Evolutionary conservation across 2,329 filamentous ascomycete genomes (phyloP), one percentile per base, ranked within the genome.

Genomic region (Colletotrichum tropicale): DNA sequence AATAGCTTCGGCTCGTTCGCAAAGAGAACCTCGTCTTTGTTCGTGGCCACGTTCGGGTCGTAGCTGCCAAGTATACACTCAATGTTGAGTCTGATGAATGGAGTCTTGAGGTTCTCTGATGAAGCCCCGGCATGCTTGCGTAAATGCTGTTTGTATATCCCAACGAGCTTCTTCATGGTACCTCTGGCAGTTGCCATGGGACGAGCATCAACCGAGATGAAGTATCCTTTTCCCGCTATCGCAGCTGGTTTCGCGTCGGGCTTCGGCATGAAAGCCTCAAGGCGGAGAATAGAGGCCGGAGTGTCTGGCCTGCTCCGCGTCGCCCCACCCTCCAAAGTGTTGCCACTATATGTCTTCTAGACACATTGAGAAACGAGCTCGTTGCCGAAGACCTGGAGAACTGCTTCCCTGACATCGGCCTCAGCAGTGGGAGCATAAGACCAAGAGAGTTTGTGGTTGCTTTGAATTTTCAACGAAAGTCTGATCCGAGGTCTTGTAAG

Each of bases 1-100:
- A 91, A 77, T 0, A 91, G 60, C 3, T 69, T 65, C 3, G 82
- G 64, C 76, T 92, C 89, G 66, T 94, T 86, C 6, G 86, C 86
- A 80, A 96, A 95, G 1, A 95, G 80, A 3, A 96, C 88, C 79
- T 95, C 91, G 72, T 95, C 91, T 81, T 96, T 96, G 5, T 91
- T 87, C 5, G 94, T 91, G 75, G 95, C 92, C 8, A 96, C 83
- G 78, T 96, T 96, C 2, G 89, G 87, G 83, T 96, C 94, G 79
- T 96, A 96, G 74, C 87, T 92, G 32, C 88, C 88, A 1, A 85
- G 81, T 0, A 91, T 89, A 79, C 93, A 96, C 16, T 81, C 82
- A 34, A 96, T 91, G 72, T 92, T 89, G 48, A 96, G 83, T 55
- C 88, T 88, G 55, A 95, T 83, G 80, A 96, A 95, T 0, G 89